A percentile compares a stretch with the other conserved stretches of the same genome.
Conservation (phyloP, 768 basidiomycete genomes). For the Mycena alexandri region DNA sequence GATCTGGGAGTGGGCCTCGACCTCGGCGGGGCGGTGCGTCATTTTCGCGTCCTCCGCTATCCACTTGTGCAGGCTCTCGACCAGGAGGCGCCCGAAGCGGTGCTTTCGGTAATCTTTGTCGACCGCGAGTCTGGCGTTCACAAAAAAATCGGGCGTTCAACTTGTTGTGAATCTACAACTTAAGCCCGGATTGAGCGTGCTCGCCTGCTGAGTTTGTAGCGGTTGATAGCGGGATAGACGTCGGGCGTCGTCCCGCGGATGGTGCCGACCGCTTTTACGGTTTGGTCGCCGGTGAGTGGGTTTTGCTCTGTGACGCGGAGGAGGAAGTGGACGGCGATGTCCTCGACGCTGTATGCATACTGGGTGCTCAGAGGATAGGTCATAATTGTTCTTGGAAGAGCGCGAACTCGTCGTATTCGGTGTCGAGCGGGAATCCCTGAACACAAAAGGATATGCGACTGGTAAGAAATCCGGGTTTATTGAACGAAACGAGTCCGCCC, state of each 20-base stretch:
- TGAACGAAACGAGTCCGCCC: conserved; percentile 31
- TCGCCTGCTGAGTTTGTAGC: conserved; percentile 80
- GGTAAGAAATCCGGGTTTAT: conserved; percentile 65
- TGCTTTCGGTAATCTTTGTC: conserved; percentile 73
- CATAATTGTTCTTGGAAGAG: no score
- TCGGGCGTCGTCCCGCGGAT: conserved; percentile 59
- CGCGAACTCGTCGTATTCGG: conserved; percentile 80
- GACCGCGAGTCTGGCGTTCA: conserved; percentile 65
- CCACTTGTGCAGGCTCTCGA: conserved; percentile 73
- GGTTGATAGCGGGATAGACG: conserved; percentile 48
- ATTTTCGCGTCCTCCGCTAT: conserved; percentile 58
- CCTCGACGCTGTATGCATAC: conserved; percentile 64
- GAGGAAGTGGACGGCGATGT: conserved; percentile 76
- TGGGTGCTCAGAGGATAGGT: conserved; percentile 11
- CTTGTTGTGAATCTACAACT: no score
- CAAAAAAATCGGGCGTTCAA: not conserved
- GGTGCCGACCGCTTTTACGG: conserved; percentile 75
- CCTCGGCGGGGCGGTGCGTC: conserved; percentile 49
- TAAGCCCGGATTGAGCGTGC: not conserved
- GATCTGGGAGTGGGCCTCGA: conserved; percentile 80
- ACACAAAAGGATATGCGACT: conserved; percentile 48
- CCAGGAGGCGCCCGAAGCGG: conserved; percentile 76
- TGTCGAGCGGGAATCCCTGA: conserved; percentile 79
- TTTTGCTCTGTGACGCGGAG: conserved; percentile 63
- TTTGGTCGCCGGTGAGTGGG: conserved; percentile 49